These are phyloP conservation scores for Mucor saturninus DNA, from an alignment of 371 early-diverging fungal genomes.

Conservation along the genomic window DNA sequence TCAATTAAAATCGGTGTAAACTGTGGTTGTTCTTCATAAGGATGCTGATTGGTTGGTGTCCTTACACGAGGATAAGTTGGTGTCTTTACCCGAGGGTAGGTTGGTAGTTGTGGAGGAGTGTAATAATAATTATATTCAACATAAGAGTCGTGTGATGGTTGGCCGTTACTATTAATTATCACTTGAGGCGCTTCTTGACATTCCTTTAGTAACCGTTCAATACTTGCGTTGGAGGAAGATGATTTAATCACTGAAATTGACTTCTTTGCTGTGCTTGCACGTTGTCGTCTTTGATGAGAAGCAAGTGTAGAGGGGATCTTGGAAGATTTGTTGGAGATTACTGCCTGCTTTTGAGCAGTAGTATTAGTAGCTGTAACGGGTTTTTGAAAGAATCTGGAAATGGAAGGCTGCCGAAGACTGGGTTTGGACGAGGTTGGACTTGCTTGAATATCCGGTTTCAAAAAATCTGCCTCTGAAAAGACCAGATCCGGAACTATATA, in stretches of 20 bases:
- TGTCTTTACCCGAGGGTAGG: not conserved
- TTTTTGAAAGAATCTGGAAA: not conserved
- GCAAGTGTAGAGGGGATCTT: too few relatives aligned
- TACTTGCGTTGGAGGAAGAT: slow-evolving; percentile 2
- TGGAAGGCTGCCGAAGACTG: not conserved
- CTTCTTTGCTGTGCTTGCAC: too few relatives aligned
- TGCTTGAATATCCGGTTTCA: not conserved
- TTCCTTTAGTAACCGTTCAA: slow-evolving; percentile 1
- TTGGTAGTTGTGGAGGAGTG: not conserved
- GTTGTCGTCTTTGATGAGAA: too few relatives aligned
- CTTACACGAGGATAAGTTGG: not conserved
- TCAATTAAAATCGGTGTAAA: not conserved
- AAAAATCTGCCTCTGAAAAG: slow-evolving; percentile 30
- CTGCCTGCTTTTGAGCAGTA: too few relatives aligned
- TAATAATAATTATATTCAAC: not conserved
- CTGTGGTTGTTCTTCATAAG: not conserved
- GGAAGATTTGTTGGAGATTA: too few relatives aligned
- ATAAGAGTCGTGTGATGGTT: not conserved
- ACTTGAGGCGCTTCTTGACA: slow-evolving; percentile 4
- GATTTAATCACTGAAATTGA: not conserved
- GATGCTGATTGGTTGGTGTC: not conserved
- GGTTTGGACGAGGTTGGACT: not conserved
- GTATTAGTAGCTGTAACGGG: too few relatives aligned
- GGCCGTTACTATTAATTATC: not conserved
- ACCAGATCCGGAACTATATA: slow-evolving; percentile 22